These are phyloP conservation scores for Lactarius akahatsu DNA, from an alignment of 768 basidiomycete species.

Conservation along the genomic window DNA sequence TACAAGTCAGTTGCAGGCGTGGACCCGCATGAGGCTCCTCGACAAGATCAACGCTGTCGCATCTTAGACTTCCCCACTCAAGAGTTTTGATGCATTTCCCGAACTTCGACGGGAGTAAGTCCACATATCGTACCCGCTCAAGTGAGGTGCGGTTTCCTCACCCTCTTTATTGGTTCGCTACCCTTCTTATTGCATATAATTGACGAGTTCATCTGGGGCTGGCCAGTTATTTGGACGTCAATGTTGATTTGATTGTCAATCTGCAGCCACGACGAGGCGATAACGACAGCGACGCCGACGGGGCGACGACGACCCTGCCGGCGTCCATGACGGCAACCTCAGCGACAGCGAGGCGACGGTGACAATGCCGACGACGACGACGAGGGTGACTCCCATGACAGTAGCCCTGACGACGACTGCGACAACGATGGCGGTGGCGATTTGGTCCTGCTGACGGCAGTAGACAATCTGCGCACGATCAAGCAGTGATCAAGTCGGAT, in stretches of 20 bases:
- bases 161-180: slow-evolving; percentile 63
- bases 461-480: too few species aligned
- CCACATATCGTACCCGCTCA: slow-evolving; percentile 38
- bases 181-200: slow-evolving; percentile 83
- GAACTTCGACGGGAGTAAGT: slow-evolving; percentile 32
- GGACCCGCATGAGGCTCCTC: slow-evolving; percentile 21
- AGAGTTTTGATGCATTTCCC: slow-evolving; percentile 42
- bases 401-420: too few species aligned
- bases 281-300: too few species aligned
- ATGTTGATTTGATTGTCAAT: slow-evolving; percentile 89
- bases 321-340: too few species aligned
- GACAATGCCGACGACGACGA: too few species aligned
- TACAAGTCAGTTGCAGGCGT: slow-evolving; percentile 46
- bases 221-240: slow-evolving; percentile 80
- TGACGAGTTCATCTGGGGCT: slow-evolving; percentile 91
- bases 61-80: slow-evolving; percentile 30
- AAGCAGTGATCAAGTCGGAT: too few species aligned
- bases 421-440: too few species aligned
- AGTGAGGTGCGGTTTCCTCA: slow-evolving; percentile 36
- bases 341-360: too few species aligned
- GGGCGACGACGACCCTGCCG: too few species aligned
- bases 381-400: too few species aligned
- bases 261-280: slow-evolving; percentile 47
- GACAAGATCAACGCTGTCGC: slow-evolving; percentile 33
- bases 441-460: too few species aligned